Evolutionary conservation across 306 rosid genomes (phyloP), one percentile per base, ranked within the genome.

Genomic region (Lathyrus tuberosus): DNA sequence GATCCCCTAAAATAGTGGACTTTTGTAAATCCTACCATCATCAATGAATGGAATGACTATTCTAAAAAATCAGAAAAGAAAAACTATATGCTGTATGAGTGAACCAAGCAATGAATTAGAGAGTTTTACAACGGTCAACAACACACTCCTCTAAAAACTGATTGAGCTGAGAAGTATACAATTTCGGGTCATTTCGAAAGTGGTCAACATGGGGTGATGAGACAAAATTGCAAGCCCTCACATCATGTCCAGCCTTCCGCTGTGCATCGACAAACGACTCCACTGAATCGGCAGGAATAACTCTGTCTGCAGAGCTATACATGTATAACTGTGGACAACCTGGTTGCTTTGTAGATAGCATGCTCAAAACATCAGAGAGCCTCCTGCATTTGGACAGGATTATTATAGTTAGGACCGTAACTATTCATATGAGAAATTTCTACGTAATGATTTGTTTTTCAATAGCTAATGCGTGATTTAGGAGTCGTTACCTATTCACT

Each of bases 121-220:
- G 74, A 65, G 73, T 62, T 74, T 83, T 84, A 82, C 90, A 80
- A 48, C 62, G 56, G 72, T 80, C 71, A 70, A 83, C 83, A 81
- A 86, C 88, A 60, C 91, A 87, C 47, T 87, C 96, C 17, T 89
- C 99, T 62, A 95, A 70, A 83, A 94, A 95, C 41, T 83, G 83
- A 62, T 84, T 83, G 58, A 95, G 91, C 87, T 95, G 91, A 67
- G 91, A 83, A 71, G 89, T 81, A 65, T 95, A 95, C 37, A 89
- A 73, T 79, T 81, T 81, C 0, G 99, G 97, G 80, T 91, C 91
- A 81, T 83, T 89, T 83, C 99, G 83, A 64, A 87, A 95, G 84
- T 95, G 99, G 69, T 95, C 99, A 62, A 95, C 99, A 79, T 95
- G 97, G 41, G 99, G 99, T 3, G 97, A 84, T 44, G 99, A 89